Evolutionary conservation across 495 filamentous ascomycete species (phyloP).

Genomic region (Lasiosphaeria hispida): DNA sequence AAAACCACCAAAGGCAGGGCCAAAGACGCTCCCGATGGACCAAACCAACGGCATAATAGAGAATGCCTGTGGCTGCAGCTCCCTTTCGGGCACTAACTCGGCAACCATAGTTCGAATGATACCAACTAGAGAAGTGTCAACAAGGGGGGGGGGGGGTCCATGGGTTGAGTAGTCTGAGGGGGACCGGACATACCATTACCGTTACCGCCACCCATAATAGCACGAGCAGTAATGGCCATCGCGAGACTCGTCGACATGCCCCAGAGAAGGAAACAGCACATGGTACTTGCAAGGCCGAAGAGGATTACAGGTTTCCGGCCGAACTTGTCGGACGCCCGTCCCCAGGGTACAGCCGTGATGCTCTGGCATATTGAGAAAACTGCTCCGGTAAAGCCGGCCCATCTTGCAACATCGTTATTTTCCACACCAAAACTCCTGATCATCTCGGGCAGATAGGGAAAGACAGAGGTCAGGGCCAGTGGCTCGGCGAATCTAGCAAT

Average conservation of each 20-base stretch:
- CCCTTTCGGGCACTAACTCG: conserved; percentile 75
- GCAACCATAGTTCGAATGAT: conserved; percentile 70
- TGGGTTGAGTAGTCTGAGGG: neutral
- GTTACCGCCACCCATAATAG: conserved; percentile 63
- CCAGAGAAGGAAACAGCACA: conserved; percentile 69
- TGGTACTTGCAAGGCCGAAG: conserved; percentile 65
- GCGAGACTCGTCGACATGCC: conserved; percentile 71
- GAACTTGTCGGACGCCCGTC: conserved; percentile 66
- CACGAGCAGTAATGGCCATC: conserved; percentile 69
- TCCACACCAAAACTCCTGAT: conserved; percentile 75
- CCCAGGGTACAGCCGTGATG: conserved; percentile 74
- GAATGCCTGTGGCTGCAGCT: conserved; percentile 78
- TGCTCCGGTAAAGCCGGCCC: conserved; percentile 69
- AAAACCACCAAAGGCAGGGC: conserved; percentile 81
- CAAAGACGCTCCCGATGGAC: conserved; percentile 82
- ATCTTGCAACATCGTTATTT: conserved; percentile 69
- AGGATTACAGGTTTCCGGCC: conserved; percentile 77
- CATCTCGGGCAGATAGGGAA: conserved; percentile 90
- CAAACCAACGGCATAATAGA: conserved; percentile 82
- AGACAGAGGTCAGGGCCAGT: conserved; percentile 77
- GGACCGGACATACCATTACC: conserved; percentile 52
- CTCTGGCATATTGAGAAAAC: conserved; percentile 72
- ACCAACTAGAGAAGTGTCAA: conserved; percentile 43
- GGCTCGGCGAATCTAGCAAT: conserved; percentile 83
- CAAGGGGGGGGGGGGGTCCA: neutral